Conservation (phyloP, 108 stramenopile genomes). For the Pseudonitzschia delicatissima region DNA sequence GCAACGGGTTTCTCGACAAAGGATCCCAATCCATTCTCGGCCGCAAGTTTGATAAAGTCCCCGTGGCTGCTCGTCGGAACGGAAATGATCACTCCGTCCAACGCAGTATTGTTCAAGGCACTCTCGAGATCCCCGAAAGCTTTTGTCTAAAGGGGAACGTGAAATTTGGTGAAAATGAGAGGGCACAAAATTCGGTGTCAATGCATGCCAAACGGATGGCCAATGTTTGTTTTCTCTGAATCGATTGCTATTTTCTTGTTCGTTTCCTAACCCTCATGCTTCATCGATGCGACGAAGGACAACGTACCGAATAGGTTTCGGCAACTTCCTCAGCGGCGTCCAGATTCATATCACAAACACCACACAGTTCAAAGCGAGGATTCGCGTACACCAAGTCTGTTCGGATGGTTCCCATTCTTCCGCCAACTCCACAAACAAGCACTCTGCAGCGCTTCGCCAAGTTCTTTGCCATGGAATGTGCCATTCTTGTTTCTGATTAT, state of each 20-base stretch:
- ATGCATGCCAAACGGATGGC: no score
- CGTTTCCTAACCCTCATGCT: no score
- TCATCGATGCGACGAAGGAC: no score
- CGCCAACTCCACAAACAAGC: slow-evolving; percentile 20
- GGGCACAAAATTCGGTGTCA: no score
- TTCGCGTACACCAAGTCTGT: slow-evolving; percentile 45
- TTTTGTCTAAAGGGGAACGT: background rate
- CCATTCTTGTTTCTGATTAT: no score
- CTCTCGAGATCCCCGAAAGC: background rate
- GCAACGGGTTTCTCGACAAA: slow-evolving; percentile 76
- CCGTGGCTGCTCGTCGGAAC: slow-evolving; percentile 59
- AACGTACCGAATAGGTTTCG: slow-evolving; percentile 34
- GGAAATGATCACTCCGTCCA: slow-evolving; percentile 54
- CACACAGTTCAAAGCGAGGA: slow-evolving; percentile 51
- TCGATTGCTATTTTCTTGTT: no score
- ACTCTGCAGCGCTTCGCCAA: slow-evolving; percentile 1
- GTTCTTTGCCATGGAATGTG: no score
- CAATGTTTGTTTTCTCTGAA: no score
- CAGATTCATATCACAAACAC: slow-evolving; percentile 50
- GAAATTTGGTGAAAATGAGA: no score
- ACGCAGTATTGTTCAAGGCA: background rate
- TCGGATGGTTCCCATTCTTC: slow-evolving; percentile 69
- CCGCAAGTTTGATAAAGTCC: slow-evolving; percentile 42
- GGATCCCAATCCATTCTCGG: slow-evolving; percentile 28
- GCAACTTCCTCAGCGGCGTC: slow-evolving; percentile 35